Conservation (phyloP, 495 filamentous ascomycete genomes). For the Penicillium coprophilum region DNA sequence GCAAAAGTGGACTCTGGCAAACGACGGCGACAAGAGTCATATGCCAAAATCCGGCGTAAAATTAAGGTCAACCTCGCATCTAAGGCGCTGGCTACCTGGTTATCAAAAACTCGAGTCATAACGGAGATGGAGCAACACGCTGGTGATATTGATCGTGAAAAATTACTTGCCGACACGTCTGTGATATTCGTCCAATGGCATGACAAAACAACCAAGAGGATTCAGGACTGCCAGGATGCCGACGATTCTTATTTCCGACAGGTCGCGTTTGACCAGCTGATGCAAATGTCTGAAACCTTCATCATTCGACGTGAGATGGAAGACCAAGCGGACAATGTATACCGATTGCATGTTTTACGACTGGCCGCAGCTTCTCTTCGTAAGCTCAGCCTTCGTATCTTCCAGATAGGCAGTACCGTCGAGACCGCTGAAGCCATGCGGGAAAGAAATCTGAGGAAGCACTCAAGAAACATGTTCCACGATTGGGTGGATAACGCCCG, state of each 20-base stretch:
- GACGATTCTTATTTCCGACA: constrained; percentile 42
- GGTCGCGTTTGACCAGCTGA: constrained; percentile 47
- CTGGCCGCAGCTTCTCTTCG: constrained; percentile 46
- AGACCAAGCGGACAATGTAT: constrained; percentile 48
- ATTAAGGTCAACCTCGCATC: constrained; percentile 59
- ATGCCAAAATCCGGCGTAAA: constrained; percentile 56
- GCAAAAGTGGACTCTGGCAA: constrained; percentile 51
- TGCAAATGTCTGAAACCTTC: constrained; percentile 46
- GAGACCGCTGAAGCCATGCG: constrained; percentile 55
- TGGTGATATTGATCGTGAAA: constrained; percentile 38
- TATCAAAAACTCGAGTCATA: constrained; percentile 38
- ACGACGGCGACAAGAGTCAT: constrained; percentile 58
- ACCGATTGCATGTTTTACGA: constrained; percentile 48
- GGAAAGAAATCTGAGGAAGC: constrained; percentile 55
- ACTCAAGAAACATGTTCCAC: constrained; percentile 56
- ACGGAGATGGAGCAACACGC: constrained; percentile 48
- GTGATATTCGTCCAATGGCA: constrained; percentile 48
- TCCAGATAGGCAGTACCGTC: constrained; percentile 46
- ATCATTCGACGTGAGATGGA: constrained; percentile 44
- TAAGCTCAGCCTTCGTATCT: constrained; percentile 52
- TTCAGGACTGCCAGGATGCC: constrained; percentile 43
- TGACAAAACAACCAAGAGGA: constrained; percentile 34
- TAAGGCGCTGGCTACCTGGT: constrained; percentile 47
- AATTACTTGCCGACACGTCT: constrained; percentile 36
- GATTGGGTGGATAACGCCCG: constrained; percentile 56